These are phyloP conservation scores for Filosporella fistucella DNA, from an alignment of 495 filamentous ascomycete species.

Conservation along the genomic window DNA sequence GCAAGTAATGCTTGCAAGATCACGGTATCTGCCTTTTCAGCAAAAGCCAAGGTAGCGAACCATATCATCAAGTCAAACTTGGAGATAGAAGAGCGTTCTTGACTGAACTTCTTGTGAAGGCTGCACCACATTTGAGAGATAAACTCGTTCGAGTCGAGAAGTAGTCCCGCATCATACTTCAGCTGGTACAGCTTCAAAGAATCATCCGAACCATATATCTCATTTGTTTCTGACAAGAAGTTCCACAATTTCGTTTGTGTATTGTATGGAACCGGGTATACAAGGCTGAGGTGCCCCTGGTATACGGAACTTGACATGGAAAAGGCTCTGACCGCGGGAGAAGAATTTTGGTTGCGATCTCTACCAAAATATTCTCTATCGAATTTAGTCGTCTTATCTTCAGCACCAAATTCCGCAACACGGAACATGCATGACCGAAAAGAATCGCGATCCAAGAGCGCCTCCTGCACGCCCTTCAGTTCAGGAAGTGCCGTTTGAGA, in stretches of 20 bases:
- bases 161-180: not conserved
- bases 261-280: not conserved
- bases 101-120: constrained; percentile 25
- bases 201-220: not conserved
- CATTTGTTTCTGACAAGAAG: not conserved
- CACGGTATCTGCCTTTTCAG: constrained; percentile 21
- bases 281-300: not conserved
- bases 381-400: constrained; percentile 29
- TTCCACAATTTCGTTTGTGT: not conserved
- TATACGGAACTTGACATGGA: constrained; percentile 12
- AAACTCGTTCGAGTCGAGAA: not conserved
- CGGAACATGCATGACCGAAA: constrained; percentile 45
- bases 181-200: not conserved
- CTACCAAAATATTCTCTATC: constrained; percentile 31
- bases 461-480: not conserved
- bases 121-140: constrained; percentile 29
- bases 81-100: not conserved
- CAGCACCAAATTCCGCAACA: constrained; percentile 48
- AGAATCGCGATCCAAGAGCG: constrained; percentile 34
- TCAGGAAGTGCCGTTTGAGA: not conserved
- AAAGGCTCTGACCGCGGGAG: constrained; percentile 11
- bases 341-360: constrained; percentile 15
- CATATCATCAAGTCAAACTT: not conserved
- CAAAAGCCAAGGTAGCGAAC: constrained; percentile 31
- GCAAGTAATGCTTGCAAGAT: constrained; percentile 35